Conservation (phyloP, 257 asterid genomes). For the Knoxia roxburghii region DNA sequence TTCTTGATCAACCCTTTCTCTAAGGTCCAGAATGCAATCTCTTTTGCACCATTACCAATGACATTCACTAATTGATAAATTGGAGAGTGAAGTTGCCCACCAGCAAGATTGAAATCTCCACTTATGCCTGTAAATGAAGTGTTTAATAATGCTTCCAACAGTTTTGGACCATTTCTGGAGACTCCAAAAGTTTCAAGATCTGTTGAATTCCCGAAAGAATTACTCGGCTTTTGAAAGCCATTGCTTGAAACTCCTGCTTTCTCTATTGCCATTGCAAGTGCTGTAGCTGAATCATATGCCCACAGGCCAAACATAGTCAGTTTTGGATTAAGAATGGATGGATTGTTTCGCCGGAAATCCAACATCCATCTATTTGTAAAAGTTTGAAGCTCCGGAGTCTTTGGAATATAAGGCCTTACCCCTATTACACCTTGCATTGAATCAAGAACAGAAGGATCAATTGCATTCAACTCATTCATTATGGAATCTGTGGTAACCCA, state of each 20-base stretch:
- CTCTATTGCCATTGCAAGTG: conserved; percentile 51
- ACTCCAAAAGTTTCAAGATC: conserved; percentile 1
- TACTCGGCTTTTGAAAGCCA: conserved; percentile 14
- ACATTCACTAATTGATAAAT: not conserved
- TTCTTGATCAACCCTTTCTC: not conserved
- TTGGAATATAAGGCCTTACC: conserved; percentile 32
- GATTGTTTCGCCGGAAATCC: conserved; percentile 14
- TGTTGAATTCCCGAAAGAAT: conserved; percentile 17
- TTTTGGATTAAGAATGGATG: conserved; percentile 15
- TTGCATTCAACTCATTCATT: conserved; percentile 17
- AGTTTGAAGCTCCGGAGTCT: conserved; percentile 18
- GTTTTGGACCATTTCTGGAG: not conserved
- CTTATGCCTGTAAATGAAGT: conserved; percentile 8
- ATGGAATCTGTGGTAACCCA: conserved; percentile 53
- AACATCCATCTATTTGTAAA: conserved; percentile 33
- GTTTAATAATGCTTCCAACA: not conserved
- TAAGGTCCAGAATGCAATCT: not conserved
- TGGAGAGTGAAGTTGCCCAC: not conserved
- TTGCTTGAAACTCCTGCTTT: conserved; percentile 16
- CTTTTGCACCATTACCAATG: conserved; percentile 9
- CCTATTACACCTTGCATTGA: conserved; percentile 62
- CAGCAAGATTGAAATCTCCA: conserved; percentile 27
- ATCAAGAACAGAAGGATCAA: conserved; percentile 24
- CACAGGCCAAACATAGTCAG: conserved; percentile 35
- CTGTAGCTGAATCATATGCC: conserved; percentile 49